These are phyloP conservation scores for Pseudogymnoascus destructans DNA, from an alignment of 2,329 filamentous ascomycete species.

Conservation along the genomic window DNA sequence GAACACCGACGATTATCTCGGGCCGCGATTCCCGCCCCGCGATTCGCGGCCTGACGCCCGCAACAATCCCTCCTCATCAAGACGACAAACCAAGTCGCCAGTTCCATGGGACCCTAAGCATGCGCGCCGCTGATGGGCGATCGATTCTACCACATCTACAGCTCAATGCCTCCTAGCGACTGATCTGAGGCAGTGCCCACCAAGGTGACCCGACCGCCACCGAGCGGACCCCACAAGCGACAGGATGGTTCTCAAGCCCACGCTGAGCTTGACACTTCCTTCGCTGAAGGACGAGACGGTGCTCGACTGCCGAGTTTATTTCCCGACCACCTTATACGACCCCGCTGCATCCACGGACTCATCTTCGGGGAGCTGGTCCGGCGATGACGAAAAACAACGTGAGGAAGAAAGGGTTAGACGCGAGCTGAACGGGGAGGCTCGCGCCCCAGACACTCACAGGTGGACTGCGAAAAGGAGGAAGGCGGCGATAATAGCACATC, in stretches of 20 bases:
- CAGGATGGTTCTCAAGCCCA: slow-evolving; percentile 42
- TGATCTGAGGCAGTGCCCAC: neutral
- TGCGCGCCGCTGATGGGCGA: neutral
- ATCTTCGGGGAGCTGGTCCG: neutral
- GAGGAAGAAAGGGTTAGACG: neutral
- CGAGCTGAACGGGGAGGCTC: neutral
- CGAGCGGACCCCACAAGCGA: neutral
- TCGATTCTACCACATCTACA: neutral
- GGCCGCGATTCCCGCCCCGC: neutral
- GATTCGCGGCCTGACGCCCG: neutral
- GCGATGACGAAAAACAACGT: neutral
- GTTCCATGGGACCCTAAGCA: neutral
- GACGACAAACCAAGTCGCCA: neutral
- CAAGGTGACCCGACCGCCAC: neutral
- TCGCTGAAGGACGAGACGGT: slow-evolving; percentile 66
- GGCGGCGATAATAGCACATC: slow-evolving; percentile 67
- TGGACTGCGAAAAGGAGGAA: slow-evolving; percentile 27
- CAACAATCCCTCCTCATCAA: neutral
- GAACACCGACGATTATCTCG: too few relatives aligned
- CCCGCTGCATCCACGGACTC: neutral
- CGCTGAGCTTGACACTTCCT: slow-evolving; percentile 62
- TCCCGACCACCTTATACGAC: slow-evolving; percentile 34
- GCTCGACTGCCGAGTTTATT: slow-evolving; percentile 74
- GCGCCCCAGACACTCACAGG: slow-evolving; percentile 6
- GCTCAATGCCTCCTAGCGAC: neutral